These are phyloP conservation scores for Trichoderma arundinaceum DNA, from an alignment of 2,329 filamentous ascomycete species.

Conservation along the genomic window DNA sequence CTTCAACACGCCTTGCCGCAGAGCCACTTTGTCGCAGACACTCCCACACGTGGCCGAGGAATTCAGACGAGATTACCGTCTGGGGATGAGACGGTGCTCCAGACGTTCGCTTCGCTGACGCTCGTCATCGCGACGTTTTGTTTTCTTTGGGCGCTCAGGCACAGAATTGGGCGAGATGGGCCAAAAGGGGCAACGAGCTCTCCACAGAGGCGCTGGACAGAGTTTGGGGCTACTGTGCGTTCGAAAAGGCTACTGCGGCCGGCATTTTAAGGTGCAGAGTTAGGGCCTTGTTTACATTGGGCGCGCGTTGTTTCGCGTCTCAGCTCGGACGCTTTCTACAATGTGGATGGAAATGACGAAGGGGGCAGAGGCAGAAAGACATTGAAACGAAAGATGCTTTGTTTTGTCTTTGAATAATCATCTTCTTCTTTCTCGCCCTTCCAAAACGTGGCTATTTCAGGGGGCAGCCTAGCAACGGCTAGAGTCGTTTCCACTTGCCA, in stretches of 20 bases:
- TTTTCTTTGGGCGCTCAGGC: neutral
- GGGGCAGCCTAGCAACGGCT: conserved; percentile 15
- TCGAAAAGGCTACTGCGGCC: neutral
- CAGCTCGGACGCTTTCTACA: neutral
- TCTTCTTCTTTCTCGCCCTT: conserved; percentile 1
- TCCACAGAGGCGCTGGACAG: conserved; percentile 16
- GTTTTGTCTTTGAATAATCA: conserved; percentile 11
- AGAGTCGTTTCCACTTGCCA: neutral
- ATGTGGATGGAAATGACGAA: neutral
- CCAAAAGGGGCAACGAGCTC: conserved; percentile 25
- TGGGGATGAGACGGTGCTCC: neutral
- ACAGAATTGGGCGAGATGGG: conserved; percentile 2
- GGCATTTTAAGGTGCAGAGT: neutral
- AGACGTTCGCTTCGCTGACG: neutral
- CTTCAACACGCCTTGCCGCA: conserved; percentile 15
- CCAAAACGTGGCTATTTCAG: conserved; percentile 6
- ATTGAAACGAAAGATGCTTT: conserved; percentile 7
- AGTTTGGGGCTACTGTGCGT: conserved; percentile 3
- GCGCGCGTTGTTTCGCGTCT: conserved; percentile 5
- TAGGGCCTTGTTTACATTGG: neutral
- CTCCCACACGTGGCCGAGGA: conserved; percentile 18
- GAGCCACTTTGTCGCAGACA: conserved; percentile 7
- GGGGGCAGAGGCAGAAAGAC: neutral
- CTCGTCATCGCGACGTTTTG: conserved; percentile 3
- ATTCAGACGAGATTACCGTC: conserved; percentile 18